Base-by-base conservation (phyloP, 306 rosid genomes). In the Pterocarpus macrocarpus region DNA sequence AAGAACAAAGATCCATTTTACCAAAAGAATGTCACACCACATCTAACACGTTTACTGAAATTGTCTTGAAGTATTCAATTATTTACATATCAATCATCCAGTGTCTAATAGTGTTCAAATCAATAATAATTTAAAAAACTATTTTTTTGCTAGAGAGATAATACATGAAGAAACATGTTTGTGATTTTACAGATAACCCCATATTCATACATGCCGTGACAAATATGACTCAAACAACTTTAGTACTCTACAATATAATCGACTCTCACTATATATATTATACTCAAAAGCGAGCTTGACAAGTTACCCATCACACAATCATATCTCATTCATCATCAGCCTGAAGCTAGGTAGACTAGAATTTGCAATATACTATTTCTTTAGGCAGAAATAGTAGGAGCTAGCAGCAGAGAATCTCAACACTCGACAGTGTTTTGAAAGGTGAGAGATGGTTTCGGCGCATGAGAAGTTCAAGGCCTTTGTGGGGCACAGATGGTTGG, bases 401-500 rank as follows among this genome's bases (percentile, higher is more conserved):
- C 64, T 71, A 71, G 38, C n/a, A 30, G n/a, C 28, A 22, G 38
- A 30, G 10, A 65, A 65, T 13, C 14, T 65, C 10, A 44, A 10
- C 5, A 13, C 52, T 2, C 1, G 5, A 43, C 16, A 22, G 55
- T 8, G 49, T n/a, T 15, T n/a, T 12, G 5, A 2, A 39, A 1
- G 33, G 16, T 43, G 4, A 8, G 34, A 5, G 4, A 84, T 81
- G 92, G 79, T 67, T 43, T 56, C 58, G 44, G 36, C 77, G 62
- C 30, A 72, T 32, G 94, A 82, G 73, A 91, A 85, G 67, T 8
- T 90, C 69, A 79, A 73, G 76, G 72, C 17, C 0, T 85, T 94
- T 5, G 10, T 70, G 1, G 77, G 79, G 34, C 90, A 91, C 85
- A 85, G 95, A 80, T 94, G 98, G 98, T 71, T 94, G 73, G 97